These are phyloP conservation scores for Lepidium campestre DNA, from an alignment of 441 rosid species.

Conservation along the genomic window DNA sequence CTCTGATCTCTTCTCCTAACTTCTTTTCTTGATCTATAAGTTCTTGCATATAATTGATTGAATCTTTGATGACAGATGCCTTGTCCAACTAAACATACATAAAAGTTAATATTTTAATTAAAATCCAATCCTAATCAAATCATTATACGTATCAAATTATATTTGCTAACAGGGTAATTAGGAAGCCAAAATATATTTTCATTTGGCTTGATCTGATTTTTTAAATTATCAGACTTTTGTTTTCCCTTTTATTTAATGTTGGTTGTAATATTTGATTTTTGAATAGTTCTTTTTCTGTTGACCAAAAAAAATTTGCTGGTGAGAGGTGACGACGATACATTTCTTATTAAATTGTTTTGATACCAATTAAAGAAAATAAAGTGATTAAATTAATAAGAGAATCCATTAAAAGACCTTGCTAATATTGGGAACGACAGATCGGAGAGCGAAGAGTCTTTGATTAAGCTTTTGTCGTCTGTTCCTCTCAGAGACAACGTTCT, in stretches of 20 bases:
- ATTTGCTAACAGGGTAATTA: neutral
- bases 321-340: neutral
- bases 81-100: constrained; percentile 66
- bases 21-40: constrained; percentile 69
- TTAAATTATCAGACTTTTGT: neutral
- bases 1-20: constrained; percentile 59
- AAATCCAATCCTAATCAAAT: neutral
- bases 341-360: neutral
- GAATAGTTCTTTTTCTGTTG: constrained; percentile 1
- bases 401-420: constrained; percentile 23
- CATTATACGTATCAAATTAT: neutral
- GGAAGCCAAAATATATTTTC: constrained; percentile 3
- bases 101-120: neutral
- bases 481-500: constrained; percentile 74
- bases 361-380: neutral
- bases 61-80: constrained; percentile 87
- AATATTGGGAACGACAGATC: constrained; percentile 75
- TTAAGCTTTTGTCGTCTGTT: constrained; percentile 77
- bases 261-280: constrained; percentile 17
- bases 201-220: neutral
- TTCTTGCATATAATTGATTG: constrained; percentile 77
- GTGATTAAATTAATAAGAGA: neutral
- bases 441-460: constrained; percentile 71
- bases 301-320: constrained; percentile 2
- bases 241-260: neutral